Evolutionary conservation across 1,284 basidiomycete species (phyloP).

Genomic region (Malassezia pachydermatis): DNA sequence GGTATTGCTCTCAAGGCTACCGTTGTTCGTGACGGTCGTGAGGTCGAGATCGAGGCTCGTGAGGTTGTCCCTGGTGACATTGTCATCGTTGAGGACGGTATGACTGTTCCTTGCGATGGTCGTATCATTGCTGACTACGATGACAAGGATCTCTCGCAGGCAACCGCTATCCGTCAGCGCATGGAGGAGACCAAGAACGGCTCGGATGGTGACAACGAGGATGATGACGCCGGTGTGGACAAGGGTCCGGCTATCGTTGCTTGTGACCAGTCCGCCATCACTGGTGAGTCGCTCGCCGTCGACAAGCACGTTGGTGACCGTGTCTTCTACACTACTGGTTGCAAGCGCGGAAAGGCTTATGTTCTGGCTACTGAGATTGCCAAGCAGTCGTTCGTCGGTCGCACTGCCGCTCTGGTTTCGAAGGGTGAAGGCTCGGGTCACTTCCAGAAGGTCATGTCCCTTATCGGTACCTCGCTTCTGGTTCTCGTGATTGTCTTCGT

Average conservation of each 20-base stretch:
- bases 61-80: slow-evolving; percentile 56
- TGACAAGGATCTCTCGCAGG: slow-evolving; percentile 45
- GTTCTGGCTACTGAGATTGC: slow-evolving; percentile 52
- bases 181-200: slow-evolving; percentile 36
- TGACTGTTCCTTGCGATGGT: slow-evolving; percentile 54
- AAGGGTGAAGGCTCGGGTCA: slow-evolving; percentile 50
- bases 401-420: slow-evolving; percentile 52
- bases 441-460: slow-evolving; percentile 53
- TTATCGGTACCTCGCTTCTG: slow-evolving; percentile 53
- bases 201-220: slow-evolving; percentile 45
- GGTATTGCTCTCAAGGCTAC: slow-evolving; percentile 54
- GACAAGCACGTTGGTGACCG: slow-evolving; percentile 55
- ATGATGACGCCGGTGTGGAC: slow-evolving; percentile 49
- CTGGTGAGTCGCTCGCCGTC: slow-evolving; percentile 55
- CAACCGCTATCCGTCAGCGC: slow-evolving; percentile 43
- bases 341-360: slow-evolving; percentile 55
- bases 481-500: slow-evolving; percentile 54
- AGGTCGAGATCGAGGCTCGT: slow-evolving; percentile 54
- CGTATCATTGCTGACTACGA: slow-evolving; percentile 53
- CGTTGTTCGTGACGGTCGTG: slow-evolving; percentile 52
- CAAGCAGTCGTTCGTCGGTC: slow-evolving; percentile 53
- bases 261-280: slow-evolving; percentile 55
- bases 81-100: slow-evolving; percentile 51
- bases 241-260: slow-evolving; percentile 54
- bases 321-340: slow-evolving; percentile 50